These are phyloP conservation scores for Alternaria sp. DNA, from an alignment of 2,329 filamentous ascomycete genomes.

Conservation along the genomic window DNA sequence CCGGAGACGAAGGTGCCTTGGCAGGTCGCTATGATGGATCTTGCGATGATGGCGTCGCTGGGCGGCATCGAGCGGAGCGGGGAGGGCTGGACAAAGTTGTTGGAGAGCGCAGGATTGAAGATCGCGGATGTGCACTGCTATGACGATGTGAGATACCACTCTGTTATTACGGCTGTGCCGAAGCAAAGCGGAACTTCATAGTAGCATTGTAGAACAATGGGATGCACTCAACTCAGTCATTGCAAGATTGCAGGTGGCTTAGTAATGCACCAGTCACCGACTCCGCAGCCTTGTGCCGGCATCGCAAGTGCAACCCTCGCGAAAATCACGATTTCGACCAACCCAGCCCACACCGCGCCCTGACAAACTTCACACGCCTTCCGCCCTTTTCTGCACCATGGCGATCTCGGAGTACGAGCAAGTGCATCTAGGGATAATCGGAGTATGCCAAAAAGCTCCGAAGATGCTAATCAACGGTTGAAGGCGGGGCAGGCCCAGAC, in stretches of 20 bases:
- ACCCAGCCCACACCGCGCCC: background rate
- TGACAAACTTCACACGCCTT: background rate
- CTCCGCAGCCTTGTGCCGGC: background rate
- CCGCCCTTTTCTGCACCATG: background rate
- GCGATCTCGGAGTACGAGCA: background rate
- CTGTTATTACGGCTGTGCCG: conserved; percentile 28
- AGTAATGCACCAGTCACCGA: background rate
- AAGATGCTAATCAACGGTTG: background rate
- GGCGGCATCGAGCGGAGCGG: conserved; percentile 35
- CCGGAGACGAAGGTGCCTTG: conserved; percentile 38
- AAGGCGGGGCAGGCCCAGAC: conserved; percentile 3
- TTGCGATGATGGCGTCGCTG: conserved; percentile 33
- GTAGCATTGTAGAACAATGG: background rate
- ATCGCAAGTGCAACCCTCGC: background rate
- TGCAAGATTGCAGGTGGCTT: background rate
- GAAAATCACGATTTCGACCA: background rate
- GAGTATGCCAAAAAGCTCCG: background rate
- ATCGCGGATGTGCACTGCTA: conserved; percentile 33
- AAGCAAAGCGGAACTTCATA: background rate
- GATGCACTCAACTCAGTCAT: background rate
- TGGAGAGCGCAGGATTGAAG: conserved; percentile 30
- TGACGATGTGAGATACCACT: conserved; percentile 30
- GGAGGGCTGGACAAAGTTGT: conserved; percentile 27
- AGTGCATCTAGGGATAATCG: background rate
- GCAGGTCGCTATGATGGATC: conserved; percentile 37